Evolutionary conservation across 108 stramenopile genomes (phyloP), one percentile per base, ranked within the genome.

Genomic region (Nannochloropsis gaditana): DNA sequence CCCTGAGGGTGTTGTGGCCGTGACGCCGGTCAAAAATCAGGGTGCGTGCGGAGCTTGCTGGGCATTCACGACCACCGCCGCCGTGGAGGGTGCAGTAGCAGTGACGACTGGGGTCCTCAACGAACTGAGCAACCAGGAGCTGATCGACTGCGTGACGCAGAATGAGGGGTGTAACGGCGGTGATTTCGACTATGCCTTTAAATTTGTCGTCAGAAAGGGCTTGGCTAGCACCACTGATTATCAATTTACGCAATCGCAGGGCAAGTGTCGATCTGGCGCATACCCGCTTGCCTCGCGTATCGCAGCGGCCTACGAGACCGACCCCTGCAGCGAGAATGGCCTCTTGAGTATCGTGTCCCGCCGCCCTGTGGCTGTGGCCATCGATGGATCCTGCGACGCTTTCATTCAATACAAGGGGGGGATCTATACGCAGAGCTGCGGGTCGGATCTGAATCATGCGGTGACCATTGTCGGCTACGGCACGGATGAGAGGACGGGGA

Each of bases 41-140:
- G 82, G 19, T 82, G 82, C 82, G 19, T 82, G 82, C 21, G 82
- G 82, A 19, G 82, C 82, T 45, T 82, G 82, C 21, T 82, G 82
- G 82, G 82, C 82, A 21, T 82, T 82, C 21, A 82, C 82, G 44
- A 45, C 82, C 5, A 21, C 45, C 43, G 82, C 44, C 19, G 82
- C 82, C 5, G 45, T 45, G 43, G 82, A 82, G 82, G 82, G 44
- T 19, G 43, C 82, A 21, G 82, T 82, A 21, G 82, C 82, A 19
- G 45, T 82, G 19, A 82, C 43, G 19, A 82, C 82, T 15, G 21
- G 21, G n/a, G 59, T 73, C n/a, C 59, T 73, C 15, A 73, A 73
- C n/a, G 59, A 73, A 73, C n/a, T 73, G 59, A 73, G 59, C n/a
- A 73, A 73, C n/a, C 59, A 73, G 59, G 19, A 73, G n/a, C n/a